Percentiles rank a stretch among this genome's conserved stretches.
phyloP scores from a whole-genome alignment of 1,284 basidiomycete genomes.

The Neotropicomus parvogracilis region DNA sequence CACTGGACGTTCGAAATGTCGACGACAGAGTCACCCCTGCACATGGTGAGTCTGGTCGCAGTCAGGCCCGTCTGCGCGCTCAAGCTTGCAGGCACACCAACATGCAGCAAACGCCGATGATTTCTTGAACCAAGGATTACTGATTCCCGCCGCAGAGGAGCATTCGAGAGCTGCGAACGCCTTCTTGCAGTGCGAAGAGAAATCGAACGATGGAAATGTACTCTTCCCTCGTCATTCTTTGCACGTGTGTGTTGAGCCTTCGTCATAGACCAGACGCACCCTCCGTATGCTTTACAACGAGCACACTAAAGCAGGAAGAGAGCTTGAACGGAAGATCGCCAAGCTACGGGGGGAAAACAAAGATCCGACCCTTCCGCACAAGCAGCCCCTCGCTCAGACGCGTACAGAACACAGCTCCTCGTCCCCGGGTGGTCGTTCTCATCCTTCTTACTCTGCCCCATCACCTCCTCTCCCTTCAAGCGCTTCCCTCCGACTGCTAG shows the following conservation, averaged over 20 bases:
- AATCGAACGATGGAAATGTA: constrained; percentile 69
- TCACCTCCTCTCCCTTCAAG: constrained; percentile 44
- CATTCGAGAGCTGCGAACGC: constrained; percentile 68
- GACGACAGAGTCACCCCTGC: constrained; percentile 27
- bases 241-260: constrained; percentile 15
- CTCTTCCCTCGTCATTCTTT: constrained; percentile 16
- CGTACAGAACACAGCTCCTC: constrained; percentile 29
- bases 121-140: constrained; percentile 54
- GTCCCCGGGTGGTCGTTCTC: constrained; percentile 25
- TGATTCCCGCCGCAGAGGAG: constrained; percentile 64
- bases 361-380: constrained; percentile 63
- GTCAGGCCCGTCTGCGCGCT: background rate
- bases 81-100: constrained; percentile 61
- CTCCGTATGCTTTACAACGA: constrained; percentile 69
- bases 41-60: constrained; percentile 22
- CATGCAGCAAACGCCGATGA: constrained; percentile 79
- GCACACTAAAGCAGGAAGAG: constrained; percentile 63
- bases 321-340: constrained; percentile 64
- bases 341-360: constrained; percentile 70
- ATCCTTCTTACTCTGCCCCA: constrained; percentile 32
- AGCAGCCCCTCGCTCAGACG: constrained; percentile 29
- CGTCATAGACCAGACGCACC: constrained; percentile 67
- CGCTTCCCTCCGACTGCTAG: constrained; percentile 47
- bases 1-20: constrained; percentile 18
- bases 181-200: constrained; percentile 65